phyloP scores from a whole-genome alignment of 495 filamentous ascomycete species.

The Neurospora sp. region DNA sequence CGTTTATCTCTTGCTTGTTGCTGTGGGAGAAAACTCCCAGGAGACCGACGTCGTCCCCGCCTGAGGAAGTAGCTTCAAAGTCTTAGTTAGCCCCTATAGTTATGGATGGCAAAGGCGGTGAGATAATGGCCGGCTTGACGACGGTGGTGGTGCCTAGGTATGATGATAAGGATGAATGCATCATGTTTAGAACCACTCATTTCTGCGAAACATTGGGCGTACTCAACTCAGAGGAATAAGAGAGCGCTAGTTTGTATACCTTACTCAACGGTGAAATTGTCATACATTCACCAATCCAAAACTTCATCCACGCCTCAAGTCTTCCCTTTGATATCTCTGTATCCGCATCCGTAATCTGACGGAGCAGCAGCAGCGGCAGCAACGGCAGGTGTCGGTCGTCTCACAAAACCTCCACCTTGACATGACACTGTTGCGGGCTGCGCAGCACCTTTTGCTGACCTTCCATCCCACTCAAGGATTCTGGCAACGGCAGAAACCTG shows the following conservation, averaged over 20 bases:
- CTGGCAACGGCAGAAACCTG: slow-evolving; percentile 17
- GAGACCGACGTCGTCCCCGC: background rate
- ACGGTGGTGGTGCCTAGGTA: background rate
- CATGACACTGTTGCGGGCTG: background rate
- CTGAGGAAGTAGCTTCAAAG: background rate
- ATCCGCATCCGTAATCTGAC: rapidly evolving
- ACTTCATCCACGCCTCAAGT: background rate
- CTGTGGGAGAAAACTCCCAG: background rate
- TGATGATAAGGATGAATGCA: background rate
- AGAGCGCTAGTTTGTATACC: background rate
- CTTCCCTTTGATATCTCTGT: background rate
- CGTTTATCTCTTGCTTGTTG: background rate
- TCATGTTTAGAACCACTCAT: background rate
- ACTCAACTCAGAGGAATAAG: background rate
- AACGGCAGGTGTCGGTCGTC: background rate
- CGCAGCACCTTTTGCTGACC: background rate
- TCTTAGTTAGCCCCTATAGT: background rate
- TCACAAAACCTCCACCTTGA: background rate
- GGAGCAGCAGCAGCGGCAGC: background rate
- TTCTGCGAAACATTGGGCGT: background rate
- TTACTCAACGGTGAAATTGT: background rate
- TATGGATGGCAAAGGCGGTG: background rate
- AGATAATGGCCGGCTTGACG: background rate
- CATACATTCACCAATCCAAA: background rate
- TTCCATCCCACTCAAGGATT: background rate